Percentiles rank a stretch among this genome's conserved stretches.
Evolutionary conservation across 805 yeast species (phyloP).

Genomic region (Wickerhamiella bombiphila): DNA sequence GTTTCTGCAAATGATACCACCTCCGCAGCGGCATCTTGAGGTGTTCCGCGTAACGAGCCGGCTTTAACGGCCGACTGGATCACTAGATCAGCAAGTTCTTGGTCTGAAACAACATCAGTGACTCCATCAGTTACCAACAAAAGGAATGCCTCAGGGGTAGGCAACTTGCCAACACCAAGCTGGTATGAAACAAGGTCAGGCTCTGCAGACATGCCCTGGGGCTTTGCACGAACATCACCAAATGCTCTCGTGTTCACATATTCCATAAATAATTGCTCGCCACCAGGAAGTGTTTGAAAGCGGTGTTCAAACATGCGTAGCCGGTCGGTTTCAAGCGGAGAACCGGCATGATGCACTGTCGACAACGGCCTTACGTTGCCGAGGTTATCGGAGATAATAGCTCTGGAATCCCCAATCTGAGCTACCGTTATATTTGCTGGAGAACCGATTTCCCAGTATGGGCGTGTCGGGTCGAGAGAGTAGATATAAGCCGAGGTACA

Average conservation of each 20-base stretch:
- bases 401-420: conserved; percentile 87
- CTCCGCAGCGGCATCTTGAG: conserved; percentile 75
- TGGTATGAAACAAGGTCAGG: conserved; percentile 48
- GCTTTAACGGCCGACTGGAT: conserved; percentile 40
- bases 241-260: conserved; percentile 88
- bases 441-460: conserved; percentile 50
- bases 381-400: conserved; percentile 63
- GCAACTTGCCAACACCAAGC: conserved; percentile 25
- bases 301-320: conserved; percentile 49
- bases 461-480: conserved; percentile 25
- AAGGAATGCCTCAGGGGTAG: conserved; percentile 82
- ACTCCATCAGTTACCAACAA: conserved; percentile 79
- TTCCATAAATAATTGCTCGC: conserved; percentile 54
- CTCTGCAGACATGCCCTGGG: conserved; percentile 78
- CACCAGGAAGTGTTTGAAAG: conserved; percentile 67
- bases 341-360: conserved; percentile 72
- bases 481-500: conserved; percentile 52
- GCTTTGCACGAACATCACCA: conserved; percentile 74
- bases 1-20: conserved; percentile 71
- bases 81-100: conserved; percentile 77
- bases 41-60: conserved; percentile 61
- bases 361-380: conserved; percentile 75
- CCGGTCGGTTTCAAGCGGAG: conserved; percentile 62
- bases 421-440: conserved; percentile 59
- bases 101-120: conserved; percentile 66